phyloP scores from a whole-genome alignment of 2,329 filamentous ascomycete species.

The Hymenoscyphus fructigenus region DNA sequence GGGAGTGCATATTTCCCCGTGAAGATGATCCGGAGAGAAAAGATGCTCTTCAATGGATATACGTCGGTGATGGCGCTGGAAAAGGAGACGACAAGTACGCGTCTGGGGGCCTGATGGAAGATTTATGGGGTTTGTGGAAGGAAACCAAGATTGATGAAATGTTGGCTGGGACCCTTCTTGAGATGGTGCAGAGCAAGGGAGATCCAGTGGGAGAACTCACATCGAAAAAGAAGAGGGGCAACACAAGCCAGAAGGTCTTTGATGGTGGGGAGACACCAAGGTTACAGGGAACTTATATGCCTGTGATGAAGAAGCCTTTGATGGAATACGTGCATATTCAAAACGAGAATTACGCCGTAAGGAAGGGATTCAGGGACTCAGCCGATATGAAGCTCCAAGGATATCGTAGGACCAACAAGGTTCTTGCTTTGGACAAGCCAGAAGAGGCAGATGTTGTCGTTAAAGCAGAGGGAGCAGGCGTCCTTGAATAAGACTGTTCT shows the following conservation, averaged over 20 bases:
- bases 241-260: slow-evolving; percentile 43
- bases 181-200: slow-evolving; percentile 52
- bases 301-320: slow-evolving; percentile 51
- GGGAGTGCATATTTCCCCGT: slow-evolving; percentile 88
- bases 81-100: slow-evolving; percentile 62
- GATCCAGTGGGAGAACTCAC: slow-evolving; percentile 24
- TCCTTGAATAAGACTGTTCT: background rate
- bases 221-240: slow-evolving; percentile 37
- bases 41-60: slow-evolving; percentile 74
- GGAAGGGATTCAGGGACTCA: slow-evolving; percentile 55
- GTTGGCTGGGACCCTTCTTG: slow-evolving; percentile 71
- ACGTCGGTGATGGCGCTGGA: slow-evolving; percentile 66
- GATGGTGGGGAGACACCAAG: slow-evolving; percentile 55
- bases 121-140: slow-evolving; percentile 81
- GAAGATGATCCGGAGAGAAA: slow-evolving; percentile 42
- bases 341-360: slow-evolving; percentile 61
- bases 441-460: background rate
- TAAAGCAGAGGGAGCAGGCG: background rate
- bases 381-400: slow-evolving; percentile 44
- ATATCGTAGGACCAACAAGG: slow-evolving; percentile 28
- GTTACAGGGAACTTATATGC: slow-evolving; percentile 53
- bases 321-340: slow-evolving; percentile 53
- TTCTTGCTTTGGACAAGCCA: background rate
- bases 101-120: slow-evolving; percentile 64
- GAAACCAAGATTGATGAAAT: slow-evolving; percentile 87